phyloP scores from a whole-genome alignment of 2,329 filamentous ascomycete genomes.

The Colletotrichum cereale region DNA sequence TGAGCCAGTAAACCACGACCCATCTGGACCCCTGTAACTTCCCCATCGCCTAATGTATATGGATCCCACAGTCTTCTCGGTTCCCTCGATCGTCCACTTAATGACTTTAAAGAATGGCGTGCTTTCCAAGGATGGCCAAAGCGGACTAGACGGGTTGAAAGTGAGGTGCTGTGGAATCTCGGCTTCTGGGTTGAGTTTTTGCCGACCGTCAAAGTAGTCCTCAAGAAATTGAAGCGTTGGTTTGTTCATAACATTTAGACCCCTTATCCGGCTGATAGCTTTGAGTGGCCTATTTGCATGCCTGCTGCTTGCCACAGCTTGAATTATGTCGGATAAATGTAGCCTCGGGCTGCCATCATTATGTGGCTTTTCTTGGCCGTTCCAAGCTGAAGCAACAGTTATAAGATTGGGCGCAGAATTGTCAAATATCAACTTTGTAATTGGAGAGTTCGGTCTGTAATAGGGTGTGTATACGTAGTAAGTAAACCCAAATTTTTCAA shows the following conservation, averaged over 20 bases:
- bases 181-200: background rate
- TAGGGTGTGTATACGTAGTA: background rate
- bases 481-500: background rate
- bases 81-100: no score
- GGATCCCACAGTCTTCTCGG: no score
- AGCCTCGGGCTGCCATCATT: background rate
- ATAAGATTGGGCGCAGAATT: accelerated
- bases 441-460: no score
- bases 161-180: background rate
- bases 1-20: no score
- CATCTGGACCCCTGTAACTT: no score
- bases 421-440: background rate
- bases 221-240: background rate
- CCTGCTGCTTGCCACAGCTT: background rate
- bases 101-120: background rate
- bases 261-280: background rate
- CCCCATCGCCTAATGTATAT: no score
- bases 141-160: background rate
- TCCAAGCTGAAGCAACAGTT: background rate
- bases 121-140: background rate
- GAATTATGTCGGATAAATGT: background rate
- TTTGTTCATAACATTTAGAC: background rate
- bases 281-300: background rate
- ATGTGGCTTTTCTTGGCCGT: background rate
- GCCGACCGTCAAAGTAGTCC: background rate